Evolutionary conservation across 1,139 yeast genomes (phyloP).

Genomic region (Lodderomyces metapsilosis): DNA sequence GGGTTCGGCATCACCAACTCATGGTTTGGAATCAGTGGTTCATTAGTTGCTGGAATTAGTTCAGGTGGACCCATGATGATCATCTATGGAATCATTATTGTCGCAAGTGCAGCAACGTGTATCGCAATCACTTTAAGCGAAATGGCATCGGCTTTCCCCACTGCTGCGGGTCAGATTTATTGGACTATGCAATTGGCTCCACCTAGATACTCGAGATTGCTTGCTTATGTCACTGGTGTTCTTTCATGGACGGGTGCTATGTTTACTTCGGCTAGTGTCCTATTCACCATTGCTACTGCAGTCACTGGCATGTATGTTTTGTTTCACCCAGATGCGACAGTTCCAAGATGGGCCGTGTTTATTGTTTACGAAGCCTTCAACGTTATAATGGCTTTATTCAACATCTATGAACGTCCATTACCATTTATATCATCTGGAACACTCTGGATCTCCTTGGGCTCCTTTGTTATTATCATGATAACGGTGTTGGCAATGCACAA

Average conservation of each 20-base stretch:
- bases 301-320: conserved; percentile 55
- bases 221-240: conserved; percentile 53
- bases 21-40: conserved; percentile 56
- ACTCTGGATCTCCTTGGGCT: conserved; percentile 51
- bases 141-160: conserved; percentile 53
- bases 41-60: conserved; percentile 57
- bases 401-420: conserved; percentile 56
- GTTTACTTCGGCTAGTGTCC: conserved; percentile 61
- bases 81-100: conserved; percentile 63
- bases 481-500: conserved; percentile 51
- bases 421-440: conserved; percentile 54
- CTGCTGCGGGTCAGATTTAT: conserved; percentile 65
- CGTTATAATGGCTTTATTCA: conserved; percentile 47
- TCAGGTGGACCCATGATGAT: conserved; percentile 70
- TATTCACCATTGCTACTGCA: conserved; percentile 49
- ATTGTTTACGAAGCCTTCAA: conserved; percentile 45
- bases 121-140: conserved; percentile 45
- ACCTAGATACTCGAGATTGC: conserved; percentile 41
- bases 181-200: conserved; percentile 59
- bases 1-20: conserved; percentile 56
- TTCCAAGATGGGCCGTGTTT: conserved; percentile 59
- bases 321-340: conserved; percentile 40
- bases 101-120: conserved; percentile 44
- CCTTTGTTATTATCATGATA: conserved; percentile 55
- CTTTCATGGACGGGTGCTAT: conserved; percentile 57